phyloP scores from a whole-genome alignment of 352 stramenopile species.

The Phytophthora uliginosa region DNA sequence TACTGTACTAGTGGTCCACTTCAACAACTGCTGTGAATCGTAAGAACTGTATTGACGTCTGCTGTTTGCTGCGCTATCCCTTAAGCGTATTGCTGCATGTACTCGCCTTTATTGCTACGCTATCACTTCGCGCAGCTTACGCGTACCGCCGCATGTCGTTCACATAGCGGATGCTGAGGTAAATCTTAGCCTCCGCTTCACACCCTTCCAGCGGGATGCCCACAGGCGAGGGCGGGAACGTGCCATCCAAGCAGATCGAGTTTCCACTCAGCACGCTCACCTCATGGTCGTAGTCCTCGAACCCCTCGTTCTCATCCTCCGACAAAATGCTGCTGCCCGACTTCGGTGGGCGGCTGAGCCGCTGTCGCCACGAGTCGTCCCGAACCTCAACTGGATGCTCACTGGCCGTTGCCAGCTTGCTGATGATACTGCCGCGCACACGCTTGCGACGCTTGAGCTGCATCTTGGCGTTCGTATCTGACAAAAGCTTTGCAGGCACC shows the following conservation, averaged over 20 bases:
- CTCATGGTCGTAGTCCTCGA: conserved; percentile 77
- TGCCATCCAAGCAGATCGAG: conserved; percentile 64
- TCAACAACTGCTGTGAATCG: background rate
- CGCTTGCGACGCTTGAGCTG: conserved; percentile 85
- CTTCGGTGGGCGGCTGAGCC: conserved; percentile 53
- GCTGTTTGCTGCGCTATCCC: background rate
- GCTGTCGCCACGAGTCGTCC: conserved; percentile 77
- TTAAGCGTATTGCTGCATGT: conserved; percentile 2
- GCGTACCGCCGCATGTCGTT: conserved; percentile 89
- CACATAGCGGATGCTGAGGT: conserved; percentile 87
- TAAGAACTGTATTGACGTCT: background rate
- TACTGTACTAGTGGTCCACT: no score
- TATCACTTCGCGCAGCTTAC: conserved; percentile 38
- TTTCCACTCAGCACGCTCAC: conserved; percentile 64
- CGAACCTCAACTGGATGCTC: conserved; percentile 60
- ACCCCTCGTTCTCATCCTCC: conserved; percentile 54
- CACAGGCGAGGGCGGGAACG: conserved; percentile 60
- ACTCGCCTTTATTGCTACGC: conserved; percentile 9
- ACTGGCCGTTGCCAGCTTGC: conserved; percentile 59
- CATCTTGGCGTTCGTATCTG: conserved; percentile 77
- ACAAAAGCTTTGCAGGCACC: conserved; percentile 76
- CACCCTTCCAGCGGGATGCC: conserved; percentile 60
- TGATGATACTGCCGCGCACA: conserved; percentile 84
- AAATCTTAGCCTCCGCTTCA: conserved; percentile 70
- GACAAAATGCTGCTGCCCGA: conserved; percentile 56